phyloP scores from a whole-genome alignment of 1,284 basidiomycete species.

The Heimioporus retisporus region DNA sequence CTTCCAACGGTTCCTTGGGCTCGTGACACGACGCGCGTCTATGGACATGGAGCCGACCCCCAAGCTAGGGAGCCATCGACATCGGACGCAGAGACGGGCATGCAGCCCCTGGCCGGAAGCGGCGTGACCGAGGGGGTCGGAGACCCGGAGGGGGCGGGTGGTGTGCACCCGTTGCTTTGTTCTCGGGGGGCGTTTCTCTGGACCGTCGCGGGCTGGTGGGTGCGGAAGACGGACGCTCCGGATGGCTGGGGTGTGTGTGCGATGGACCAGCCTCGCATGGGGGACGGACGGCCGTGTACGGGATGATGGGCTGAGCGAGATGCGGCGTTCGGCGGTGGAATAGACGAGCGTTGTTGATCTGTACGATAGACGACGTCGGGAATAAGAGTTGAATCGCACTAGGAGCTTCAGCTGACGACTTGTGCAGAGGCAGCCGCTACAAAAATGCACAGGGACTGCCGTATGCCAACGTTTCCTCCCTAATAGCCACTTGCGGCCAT shows the following conservation, averaged over 20 bases:
- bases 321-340: background rate
- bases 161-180: conserved; percentile 7
- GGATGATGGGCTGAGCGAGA: conserved; percentile 1
- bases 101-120: conserved; percentile 3
- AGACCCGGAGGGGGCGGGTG: conserved; percentile 12
- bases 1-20: conserved; percentile 11
- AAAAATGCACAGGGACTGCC: conserved; percentile 50
- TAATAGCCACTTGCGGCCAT: conserved; percentile 52
- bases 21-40: conserved; percentile 11
- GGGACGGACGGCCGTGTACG: conserved; percentile 17
- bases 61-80: conserved; percentile 7
- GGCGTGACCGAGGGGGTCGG: conserved; percentile 15
- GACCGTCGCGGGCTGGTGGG: conserved; percentile 8
- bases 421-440: conserved; percentile 37
- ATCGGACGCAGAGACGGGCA: background rate
- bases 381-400: conserved; percentile 18
- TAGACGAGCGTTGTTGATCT: conserved; percentile 21
- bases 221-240: conserved; percentile 1
- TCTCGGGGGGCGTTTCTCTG: conserved; percentile 9
- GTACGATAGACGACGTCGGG: conserved; percentile 9
- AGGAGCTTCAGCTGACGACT: conserved; percentile 26
- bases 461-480: conserved; percentile 52
- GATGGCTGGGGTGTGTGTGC: conserved; percentile 13
- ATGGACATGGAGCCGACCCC: background rate
- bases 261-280: conserved; percentile 24